These are phyloP conservation scores for Aspergillus thermomutatus DNA, from an alignment of 2,329 filamentous ascomycete species.

Conservation along the genomic window DNA sequence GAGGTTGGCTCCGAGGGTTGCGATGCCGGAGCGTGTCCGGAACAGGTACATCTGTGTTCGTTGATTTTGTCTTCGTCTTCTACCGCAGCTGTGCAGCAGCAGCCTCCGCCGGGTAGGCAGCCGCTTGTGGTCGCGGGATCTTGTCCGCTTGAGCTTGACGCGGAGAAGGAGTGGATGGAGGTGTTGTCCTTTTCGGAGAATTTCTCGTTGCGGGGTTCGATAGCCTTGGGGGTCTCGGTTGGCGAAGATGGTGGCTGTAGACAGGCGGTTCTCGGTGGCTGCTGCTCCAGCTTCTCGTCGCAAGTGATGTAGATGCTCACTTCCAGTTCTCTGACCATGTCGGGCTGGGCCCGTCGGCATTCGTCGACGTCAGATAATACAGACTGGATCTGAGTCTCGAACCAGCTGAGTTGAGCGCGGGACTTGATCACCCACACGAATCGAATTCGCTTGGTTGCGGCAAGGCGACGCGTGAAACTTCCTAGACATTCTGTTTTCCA, in stretches of 20 bases:
- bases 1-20: background rate
- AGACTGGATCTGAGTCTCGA: slow-evolving; percentile 48
- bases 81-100: slow-evolving; percentile 50
- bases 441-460: slow-evolving; percentile 49
- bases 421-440: slow-evolving; percentile 60
- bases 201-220: slow-evolving; percentile 9
- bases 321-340: slow-evolving; percentile 45
- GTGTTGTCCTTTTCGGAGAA: slow-evolving; percentile 19
- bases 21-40: slow-evolving; percentile 18
- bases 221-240: background rate
- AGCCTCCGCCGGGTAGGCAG: slow-evolving; percentile 33
- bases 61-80: slow-evolving; percentile 43
- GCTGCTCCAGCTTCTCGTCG: slow-evolving; percentile 43
- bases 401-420: slow-evolving; percentile 52
- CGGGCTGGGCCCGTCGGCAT: slow-evolving; percentile 26
- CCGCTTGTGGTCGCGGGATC: background rate
- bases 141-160: background rate
- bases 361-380: slow-evolving; percentile 43
- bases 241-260: background rate
- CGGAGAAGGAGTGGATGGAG: slow-evolving; percentile 15
- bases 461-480: slow-evolving; percentile 15
- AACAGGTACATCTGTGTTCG: slow-evolving; percentile 37
- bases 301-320: slow-evolving; percentile 56
- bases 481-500: slow-evolving; percentile 37
- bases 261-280: background rate